Evolutionary conservation across 2,329 filamentous ascomycete species (phyloP).

Genomic region (Scedosporium apiospermum): DNA sequence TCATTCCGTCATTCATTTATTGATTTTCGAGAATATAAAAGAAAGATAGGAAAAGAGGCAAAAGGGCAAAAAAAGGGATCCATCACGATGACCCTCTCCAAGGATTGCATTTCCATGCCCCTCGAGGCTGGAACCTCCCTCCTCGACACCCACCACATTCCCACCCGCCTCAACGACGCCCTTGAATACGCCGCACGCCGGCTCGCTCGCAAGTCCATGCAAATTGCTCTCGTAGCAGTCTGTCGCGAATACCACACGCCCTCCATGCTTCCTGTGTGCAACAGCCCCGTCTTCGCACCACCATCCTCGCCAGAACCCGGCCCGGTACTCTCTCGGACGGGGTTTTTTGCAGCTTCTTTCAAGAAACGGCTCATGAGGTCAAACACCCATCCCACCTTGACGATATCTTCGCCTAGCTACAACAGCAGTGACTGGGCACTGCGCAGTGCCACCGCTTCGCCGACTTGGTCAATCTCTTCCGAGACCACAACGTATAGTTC

Average conservation of each 20-base stretch:
- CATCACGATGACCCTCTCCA: constrained; percentile 31
- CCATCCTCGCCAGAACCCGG: constrained; percentile 7
- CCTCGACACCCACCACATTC: constrained; percentile 48
- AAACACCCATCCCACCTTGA: background rate
- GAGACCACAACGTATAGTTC: background rate
- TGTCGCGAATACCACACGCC: constrained; percentile 47
- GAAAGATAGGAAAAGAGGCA: background rate
- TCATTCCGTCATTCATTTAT: background rate
- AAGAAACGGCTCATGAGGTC: constrained; percentile 14
- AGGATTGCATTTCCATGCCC: constrained; percentile 50
- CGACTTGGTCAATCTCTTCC: background rate
- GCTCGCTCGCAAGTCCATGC: constrained; percentile 43
- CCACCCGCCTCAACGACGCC: constrained; percentile 41
- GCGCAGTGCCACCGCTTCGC: constrained; percentile 8
- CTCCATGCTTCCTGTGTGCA: constrained; percentile 16
- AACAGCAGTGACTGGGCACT: background rate
- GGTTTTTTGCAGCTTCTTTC: constrained; percentile 22
- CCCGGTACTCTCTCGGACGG: background rate
- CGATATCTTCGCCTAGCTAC: background rate
- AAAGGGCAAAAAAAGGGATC: too few relatives aligned
- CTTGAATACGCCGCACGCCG: constrained; percentile 49
- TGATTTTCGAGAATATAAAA: background rate
- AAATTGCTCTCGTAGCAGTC: constrained; percentile 49
- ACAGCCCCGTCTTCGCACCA: constrained; percentile 8
- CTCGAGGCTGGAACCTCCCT: constrained; percentile 54